These are phyloP conservation scores for Globisporangium rhizosaccharum DNA, from an alignment of 352 stramenopile species.

Conservation along the genomic window DNA sequence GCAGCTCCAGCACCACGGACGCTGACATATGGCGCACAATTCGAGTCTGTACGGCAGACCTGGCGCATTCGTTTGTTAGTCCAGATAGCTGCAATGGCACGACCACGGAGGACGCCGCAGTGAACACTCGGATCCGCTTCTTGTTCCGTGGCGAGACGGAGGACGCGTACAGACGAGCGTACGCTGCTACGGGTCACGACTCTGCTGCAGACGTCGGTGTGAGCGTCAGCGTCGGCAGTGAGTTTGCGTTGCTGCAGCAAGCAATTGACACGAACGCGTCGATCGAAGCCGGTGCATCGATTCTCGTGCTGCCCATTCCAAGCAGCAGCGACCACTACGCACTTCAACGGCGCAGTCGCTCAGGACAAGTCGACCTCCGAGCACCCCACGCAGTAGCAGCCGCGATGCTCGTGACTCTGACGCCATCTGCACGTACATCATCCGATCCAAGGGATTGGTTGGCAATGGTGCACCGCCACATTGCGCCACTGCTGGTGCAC, in stretches of 20 bases:
- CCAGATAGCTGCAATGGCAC: not conserved
- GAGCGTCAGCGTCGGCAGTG: not conserved
- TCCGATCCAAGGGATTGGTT: too few species aligned
- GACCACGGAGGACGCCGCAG: not conserved
- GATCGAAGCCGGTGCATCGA: slow-evolving; percentile 11
- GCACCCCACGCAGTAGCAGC: not conserved
- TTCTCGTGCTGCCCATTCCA: slow-evolving; percentile 5
- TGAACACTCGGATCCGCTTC: slow-evolving; percentile 7
- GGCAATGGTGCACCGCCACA: not conserved
- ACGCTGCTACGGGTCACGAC: not conserved
- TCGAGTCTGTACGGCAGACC: not conserved
- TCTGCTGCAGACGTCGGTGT: not conserved
- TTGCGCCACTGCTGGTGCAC: slow-evolving; percentile 8
- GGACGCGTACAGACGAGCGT: slow-evolving; percentile 5
- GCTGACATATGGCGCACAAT: not conserved
- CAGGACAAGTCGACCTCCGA: not conserved
- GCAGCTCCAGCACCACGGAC: not conserved
- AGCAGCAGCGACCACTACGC: not conserved
- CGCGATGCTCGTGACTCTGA: not conserved
- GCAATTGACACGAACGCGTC: slow-evolving; percentile 2
- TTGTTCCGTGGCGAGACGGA: slow-evolving; percentile 14
- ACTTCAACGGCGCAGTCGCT: not conserved
- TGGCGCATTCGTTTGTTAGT: not conserved
- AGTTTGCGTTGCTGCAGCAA: slow-evolving; percentile 15
- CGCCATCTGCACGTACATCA: not conserved